Percentiles rank a stretch among this genome's conserved stretches.
Evolutionary conservation across 2,329 filamentous ascomycete species (phyloP).

Genomic region (Cladosporium sp.): DNA sequence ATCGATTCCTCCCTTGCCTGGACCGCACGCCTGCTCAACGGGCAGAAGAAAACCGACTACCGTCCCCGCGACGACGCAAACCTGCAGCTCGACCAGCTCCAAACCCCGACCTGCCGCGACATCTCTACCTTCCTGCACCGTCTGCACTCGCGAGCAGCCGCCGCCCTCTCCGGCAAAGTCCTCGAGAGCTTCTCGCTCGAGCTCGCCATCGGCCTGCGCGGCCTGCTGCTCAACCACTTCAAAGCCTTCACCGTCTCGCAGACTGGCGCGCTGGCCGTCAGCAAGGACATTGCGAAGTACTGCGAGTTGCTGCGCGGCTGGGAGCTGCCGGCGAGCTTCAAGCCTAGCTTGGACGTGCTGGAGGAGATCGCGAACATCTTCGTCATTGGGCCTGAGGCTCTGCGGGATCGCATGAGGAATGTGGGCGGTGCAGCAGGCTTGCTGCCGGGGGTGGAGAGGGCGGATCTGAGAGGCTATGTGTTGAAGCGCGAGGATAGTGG

Average conservation of each 20-base stretch:
- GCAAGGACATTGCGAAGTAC: constrained; percentile 93
- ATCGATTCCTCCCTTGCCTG: constrained; percentile 70
- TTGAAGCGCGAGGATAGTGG: constrained; percentile 76
- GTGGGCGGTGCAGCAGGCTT: constrained; percentile 32
- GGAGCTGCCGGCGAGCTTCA: constrained; percentile 56
- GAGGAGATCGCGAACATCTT: constrained; percentile 93
- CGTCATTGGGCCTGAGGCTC: constrained; percentile 66
- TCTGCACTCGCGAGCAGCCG: constrained; percentile 55
- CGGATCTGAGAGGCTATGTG: constrained; percentile 74
- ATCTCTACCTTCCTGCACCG: constrained; percentile 72
- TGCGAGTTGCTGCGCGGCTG: constrained; percentile 78
- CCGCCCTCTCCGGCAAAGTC: constrained; percentile 76
- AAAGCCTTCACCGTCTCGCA: constrained; percentile 91
- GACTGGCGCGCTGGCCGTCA: constrained; percentile 88
- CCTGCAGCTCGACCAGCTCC: constrained; percentile 61
- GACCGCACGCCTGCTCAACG: constrained; percentile 63
- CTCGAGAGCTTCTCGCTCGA: constrained; percentile 76
- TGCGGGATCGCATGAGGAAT: constrained; percentile 46
- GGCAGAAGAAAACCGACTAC: constrained; percentile 85
- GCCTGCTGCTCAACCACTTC: constrained; percentile 82
- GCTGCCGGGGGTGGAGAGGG: constrained; percentile 35
- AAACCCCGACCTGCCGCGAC: constrained; percentile 76
- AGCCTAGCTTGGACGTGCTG: constrained; percentile 65
- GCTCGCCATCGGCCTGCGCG: constrained; percentile 70
- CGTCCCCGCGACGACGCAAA: constrained; percentile 73